These are phyloP conservation scores for Chaetomium olivaceum DNA, from an alignment of 2,329 filamentous ascomycete species.

Conservation along the genomic window DNA sequence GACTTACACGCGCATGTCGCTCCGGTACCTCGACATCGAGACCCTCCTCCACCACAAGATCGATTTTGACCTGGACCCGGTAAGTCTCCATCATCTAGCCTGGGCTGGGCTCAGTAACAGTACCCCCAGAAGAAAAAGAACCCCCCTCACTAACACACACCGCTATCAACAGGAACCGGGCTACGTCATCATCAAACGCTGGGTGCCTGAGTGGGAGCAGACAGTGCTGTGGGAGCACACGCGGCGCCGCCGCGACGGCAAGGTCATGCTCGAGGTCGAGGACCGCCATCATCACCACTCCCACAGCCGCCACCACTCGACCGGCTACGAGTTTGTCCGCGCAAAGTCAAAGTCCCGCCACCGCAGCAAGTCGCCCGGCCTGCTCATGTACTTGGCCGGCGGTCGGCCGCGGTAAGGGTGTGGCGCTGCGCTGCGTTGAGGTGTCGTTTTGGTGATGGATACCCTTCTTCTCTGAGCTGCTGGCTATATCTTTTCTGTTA, in stretches of 20 bases:
- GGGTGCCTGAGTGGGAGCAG: conserved; percentile 71
- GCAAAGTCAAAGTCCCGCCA: conserved; percentile 53
- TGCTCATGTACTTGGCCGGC: conserved; percentile 60
- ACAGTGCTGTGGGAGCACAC: conserved; percentile 73
- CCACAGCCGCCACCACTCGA: conserved; percentile 32
- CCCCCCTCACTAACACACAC: neutral
- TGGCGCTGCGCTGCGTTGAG: neutral
- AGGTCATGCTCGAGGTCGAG: conserved; percentile 49
- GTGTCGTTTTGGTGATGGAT: neutral
- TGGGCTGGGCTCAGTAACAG: no score
- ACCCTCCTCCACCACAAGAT: conserved; percentile 57
- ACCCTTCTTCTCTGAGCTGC: neutral
- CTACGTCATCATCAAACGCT: conserved; percentile 71
- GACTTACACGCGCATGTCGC: conserved; percentile 65
- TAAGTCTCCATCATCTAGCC: conserved; percentile 40
- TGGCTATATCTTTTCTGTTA: neutral
- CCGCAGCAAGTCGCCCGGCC: conserved; percentile 57
- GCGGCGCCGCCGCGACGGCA: conserved; percentile 55
- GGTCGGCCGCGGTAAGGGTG: conserved; percentile 44
- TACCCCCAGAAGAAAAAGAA: neutral
- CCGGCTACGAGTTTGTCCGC: conserved; percentile 57
- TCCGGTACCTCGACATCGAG: conserved; percentile 62
- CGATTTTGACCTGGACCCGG: conserved; percentile 59
- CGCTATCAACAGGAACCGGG: conserved; percentile 56
- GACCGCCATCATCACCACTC: conserved; percentile 45